Conservation (phyloP, 1,284 basidiomycete species). For the Cerrena zonata region DNA sequence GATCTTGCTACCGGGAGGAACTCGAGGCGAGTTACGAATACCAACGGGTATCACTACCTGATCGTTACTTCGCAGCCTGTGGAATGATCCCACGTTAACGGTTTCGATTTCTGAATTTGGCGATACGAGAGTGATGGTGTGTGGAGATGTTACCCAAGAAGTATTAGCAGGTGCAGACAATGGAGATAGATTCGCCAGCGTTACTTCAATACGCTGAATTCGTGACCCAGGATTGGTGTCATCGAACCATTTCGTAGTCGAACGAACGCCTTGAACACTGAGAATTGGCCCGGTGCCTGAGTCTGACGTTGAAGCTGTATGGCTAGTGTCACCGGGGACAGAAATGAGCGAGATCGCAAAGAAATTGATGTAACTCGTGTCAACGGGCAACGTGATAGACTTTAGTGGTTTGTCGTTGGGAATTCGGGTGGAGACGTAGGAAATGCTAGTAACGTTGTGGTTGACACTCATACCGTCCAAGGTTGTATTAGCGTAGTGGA, state of each 20-base stretch:
- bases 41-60: constrained; percentile 25
- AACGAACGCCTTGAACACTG: constrained; percentile 21
- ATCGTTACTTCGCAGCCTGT: constrained; percentile 22
- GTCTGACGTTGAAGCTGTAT: too few species aligned
- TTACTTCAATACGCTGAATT: constrained; percentile 23
- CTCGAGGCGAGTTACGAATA: constrained; percentile 15
- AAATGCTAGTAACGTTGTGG: constrained; percentile 14
- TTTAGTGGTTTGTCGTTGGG: constrained; percentile 12
- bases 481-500: constrained; percentile 15
- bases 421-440: constrained; percentile 14
- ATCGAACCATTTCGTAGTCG: constrained; percentile 20
- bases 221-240: constrained; percentile 6
- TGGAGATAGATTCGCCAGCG: constrained; percentile 21
- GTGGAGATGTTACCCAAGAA: constrained; percentile 17
- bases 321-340: too few species aligned
- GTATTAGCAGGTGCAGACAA: constrained; percentile 5
- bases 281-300: constrained; percentile 7
- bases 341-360: constrained; percentile 25
- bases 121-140: constrained; percentile 16
- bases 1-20: constrained; percentile 19
- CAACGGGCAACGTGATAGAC: constrained; percentile 12
- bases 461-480: constrained; percentile 11
- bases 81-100: constrained; percentile 19
- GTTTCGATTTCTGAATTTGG: constrained; percentile 15
- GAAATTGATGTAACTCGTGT: constrained; percentile 22